Evolutionary conservation across 2,329 filamentous ascomycete genomes (phyloP).

Genomic region (Calycina marina): DNA sequence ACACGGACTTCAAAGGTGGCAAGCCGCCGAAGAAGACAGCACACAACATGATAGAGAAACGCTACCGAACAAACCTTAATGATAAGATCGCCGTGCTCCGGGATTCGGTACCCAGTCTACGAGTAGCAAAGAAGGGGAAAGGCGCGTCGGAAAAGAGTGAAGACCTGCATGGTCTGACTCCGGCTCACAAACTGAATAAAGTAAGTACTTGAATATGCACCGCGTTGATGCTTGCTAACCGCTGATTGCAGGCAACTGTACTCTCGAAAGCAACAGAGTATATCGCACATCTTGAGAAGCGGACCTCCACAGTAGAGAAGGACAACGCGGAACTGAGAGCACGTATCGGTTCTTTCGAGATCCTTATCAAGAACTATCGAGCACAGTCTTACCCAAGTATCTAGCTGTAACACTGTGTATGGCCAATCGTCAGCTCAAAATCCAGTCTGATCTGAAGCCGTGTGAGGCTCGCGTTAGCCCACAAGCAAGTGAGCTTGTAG

Average conservation of each 20-base stretch:
- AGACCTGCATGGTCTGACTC: conserved; percentile 42
- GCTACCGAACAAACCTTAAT: conserved; percentile 71
- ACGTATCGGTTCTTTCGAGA: conserved; percentile 62
- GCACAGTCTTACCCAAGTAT: no score
- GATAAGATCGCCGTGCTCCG: conserved; percentile 67
- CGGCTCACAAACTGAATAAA: conserved; percentile 58
- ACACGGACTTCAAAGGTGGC: conserved; percentile 7
- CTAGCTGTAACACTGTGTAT: no score
- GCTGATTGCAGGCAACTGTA: conserved; percentile 32
- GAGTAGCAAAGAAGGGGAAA: conserved; percentile 28
- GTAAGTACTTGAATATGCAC: conserved; percentile 24
- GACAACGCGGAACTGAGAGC: conserved; percentile 69
- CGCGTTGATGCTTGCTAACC: no score
- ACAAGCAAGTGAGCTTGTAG: no score
- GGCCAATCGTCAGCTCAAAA: no score
- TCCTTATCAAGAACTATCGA: conserved; percentile 52
- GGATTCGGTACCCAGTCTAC: conserved; percentile 58
- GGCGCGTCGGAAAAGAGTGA: conserved; percentile 38
- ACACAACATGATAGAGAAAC: conserved; percentile 76
- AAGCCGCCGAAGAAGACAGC: conserved; percentile 57
- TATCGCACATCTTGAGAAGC: conserved; percentile 82
- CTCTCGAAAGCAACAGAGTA: conserved; percentile 93
- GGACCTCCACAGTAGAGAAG: conserved; percentile 66
- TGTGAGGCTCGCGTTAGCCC: no score
- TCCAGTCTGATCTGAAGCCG: no score